Evolutionary conservation across 257 asterid species (phyloP).

Genomic region (Anisodus acutangulus): DNA sequence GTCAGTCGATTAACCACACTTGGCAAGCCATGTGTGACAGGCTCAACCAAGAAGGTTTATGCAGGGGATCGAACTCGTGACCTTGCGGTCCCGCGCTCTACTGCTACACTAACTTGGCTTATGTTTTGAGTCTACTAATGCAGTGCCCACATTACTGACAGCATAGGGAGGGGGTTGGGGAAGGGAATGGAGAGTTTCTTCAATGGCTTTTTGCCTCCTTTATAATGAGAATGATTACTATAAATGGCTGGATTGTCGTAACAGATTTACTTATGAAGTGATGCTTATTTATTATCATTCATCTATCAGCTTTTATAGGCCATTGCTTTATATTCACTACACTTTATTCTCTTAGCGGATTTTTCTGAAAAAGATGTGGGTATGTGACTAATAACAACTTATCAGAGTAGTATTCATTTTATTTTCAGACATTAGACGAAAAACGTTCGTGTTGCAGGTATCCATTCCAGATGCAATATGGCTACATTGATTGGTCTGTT

Average conservation of each 20-base stretch:
- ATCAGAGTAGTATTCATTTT: conserved; percentile 14
- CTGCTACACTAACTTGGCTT: too few relatives aligned
- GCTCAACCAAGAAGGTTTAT: too few relatives aligned
- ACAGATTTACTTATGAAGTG: neutral
- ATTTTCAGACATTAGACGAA: conserved; percentile 36
- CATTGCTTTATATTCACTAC: neutral
- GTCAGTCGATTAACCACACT: too few relatives aligned
- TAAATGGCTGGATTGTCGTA: neutral
- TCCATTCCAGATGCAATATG: conserved; percentile 76
- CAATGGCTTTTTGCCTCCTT: neutral
- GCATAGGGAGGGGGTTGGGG: neutral
- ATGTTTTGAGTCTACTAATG: neutral
- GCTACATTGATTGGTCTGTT: conserved; percentile 56
- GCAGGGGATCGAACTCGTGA: too few relatives aligned
- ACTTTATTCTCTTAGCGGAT: neutral
- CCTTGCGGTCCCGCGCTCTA: too few relatives aligned
- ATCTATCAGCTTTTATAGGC: neutral
- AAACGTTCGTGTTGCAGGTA: conserved; percentile 71
- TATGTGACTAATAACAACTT: conserved; percentile 35
- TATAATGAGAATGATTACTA: neutral
- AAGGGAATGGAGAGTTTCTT: conserved; percentile 4
- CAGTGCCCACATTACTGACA: conserved; percentile 1
- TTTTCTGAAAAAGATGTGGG: conserved; percentile 64
- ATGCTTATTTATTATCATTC: conserved; percentile 22
- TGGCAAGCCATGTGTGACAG: too few relatives aligned